Conservation (phyloP, 495 filamentous ascomycete species). For the Pseudotulostoma volvatum region DNA sequence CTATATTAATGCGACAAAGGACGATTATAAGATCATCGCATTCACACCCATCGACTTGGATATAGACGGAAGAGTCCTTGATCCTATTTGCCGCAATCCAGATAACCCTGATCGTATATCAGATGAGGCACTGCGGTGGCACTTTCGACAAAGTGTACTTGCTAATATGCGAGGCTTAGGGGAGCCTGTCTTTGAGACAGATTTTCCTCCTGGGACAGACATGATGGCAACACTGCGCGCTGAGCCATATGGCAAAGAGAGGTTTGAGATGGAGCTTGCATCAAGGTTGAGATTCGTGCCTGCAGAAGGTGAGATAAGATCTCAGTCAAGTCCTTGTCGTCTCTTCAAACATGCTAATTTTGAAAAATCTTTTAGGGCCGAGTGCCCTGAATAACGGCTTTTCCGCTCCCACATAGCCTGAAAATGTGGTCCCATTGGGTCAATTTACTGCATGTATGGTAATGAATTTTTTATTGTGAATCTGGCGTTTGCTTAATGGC, state of each 20-base stretch:
- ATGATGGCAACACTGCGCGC: conserved; percentile 16
- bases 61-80: conserved; percentile 13
- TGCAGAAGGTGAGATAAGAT: neutral
- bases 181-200: conserved; percentile 17
- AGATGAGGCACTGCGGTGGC: conserved; percentile 16
- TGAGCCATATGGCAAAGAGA: conserved; percentile 15
- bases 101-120: conserved; percentile 9
- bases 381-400: too few relatives aligned
- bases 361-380: too few relatives aligned
- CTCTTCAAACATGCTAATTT: too few relatives aligned
- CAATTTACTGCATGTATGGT: too few relatives aligned
- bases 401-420: too few relatives aligned
- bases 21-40: conserved; percentile 13
- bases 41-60: conserved; percentile 8
- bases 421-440: too few relatives aligned
- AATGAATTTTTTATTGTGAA: too few relatives aligned
- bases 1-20: conserved; percentile 4
- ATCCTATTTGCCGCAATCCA: conserved; percentile 10
- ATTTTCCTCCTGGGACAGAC: conserved; percentile 16
- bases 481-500: too few relatives aligned
- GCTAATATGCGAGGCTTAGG: conserved; percentile 16
- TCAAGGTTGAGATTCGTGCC: conserved; percentile 8
- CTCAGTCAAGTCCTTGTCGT: too few relatives aligned
- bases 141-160: conserved; percentile 16
- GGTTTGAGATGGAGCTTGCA: conserved; percentile 23